Evolutionary conservation across 179 eudicot species (phyloP).

Genomic region (Drosera spatulata): DNA sequence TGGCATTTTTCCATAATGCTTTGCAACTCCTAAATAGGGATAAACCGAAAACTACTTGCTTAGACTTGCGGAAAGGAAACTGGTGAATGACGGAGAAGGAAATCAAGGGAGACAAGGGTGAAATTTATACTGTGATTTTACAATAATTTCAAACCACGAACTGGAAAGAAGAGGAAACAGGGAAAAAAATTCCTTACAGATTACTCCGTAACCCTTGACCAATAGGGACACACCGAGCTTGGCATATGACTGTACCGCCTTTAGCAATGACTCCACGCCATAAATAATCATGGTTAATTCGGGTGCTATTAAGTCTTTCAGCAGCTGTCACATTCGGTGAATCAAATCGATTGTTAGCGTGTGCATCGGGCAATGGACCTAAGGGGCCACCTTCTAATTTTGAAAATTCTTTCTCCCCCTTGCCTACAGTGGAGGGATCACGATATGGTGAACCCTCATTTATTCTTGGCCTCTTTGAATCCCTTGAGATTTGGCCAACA

Average conservation of each 20-base stretch:
- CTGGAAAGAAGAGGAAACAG: background rate
- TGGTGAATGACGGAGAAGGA: too few relatives aligned
- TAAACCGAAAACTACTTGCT: too few relatives aligned
- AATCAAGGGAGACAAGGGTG: too few relatives aligned
- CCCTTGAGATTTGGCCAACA: constrained; percentile 58
- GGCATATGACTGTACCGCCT: constrained; percentile 84
- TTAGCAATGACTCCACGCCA: constrained; percentile 97
- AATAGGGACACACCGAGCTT: constrained; percentile 84
- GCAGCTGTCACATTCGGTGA: constrained; percentile 19
- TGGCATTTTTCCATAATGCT: too few relatives aligned
- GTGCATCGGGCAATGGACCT: constrained; percentile 18
- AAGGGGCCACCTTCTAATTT: constrained; percentile 24
- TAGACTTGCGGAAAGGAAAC: too few relatives aligned
- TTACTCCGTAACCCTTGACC: constrained; percentile 61
- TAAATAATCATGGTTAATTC: constrained; percentile 38
- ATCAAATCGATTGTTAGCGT: constrained; percentile 19
- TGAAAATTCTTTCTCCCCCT: constrained; percentile 31
- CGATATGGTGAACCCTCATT: constrained; percentile 25
- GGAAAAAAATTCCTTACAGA: constrained; percentile 50
- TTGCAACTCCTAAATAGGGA: too few relatives aligned
- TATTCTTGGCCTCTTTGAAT: constrained; percentile 60
- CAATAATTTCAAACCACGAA: background rate
- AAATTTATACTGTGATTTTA: background rate
- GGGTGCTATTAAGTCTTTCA: constrained; percentile 24
- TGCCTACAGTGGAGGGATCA: constrained; percentile 19